Evolutionary conservation across 2,329 filamentous ascomycete species (phyloP), one percentile per base, ranked within the genome.

Genomic region (Capronia epimyces): DNA sequence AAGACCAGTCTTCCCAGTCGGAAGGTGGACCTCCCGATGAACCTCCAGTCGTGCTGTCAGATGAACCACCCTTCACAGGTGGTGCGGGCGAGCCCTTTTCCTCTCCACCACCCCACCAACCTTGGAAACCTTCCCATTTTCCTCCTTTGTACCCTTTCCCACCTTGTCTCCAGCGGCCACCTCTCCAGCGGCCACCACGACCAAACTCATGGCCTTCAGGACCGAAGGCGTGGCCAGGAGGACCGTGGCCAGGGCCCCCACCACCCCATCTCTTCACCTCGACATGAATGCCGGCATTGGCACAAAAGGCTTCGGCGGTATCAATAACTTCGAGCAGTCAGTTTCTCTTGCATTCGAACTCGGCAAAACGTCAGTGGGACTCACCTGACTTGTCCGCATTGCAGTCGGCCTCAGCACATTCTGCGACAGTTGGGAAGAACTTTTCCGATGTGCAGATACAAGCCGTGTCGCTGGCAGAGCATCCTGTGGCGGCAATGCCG

Each of bases 381-480:
- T 18, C 16, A 43, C 41, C 41, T n/a, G 41, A 29, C 32, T 37
- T 24, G 21, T 46, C 44, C 6, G 27, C 44, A n/a, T 27, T 46
- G 44, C 44, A 46, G 22, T 29, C 25, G 3, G 13, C 3, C 37
- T 52, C 49, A 15, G 24, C 49, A 47, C 49, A 52, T 20, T 47
- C 40, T 27, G 43, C 29, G 3, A 52, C 42, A n/a, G 34, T 4
- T 3, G 49, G 16, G 36, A 52, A 20, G 49, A 52, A 52, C 12
- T 18, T 41, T 8, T 43, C 36, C 2, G 49, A 52, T 12, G 25
- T 41, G 39, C 49, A 52, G 49, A 52, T 52, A 34, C 49, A 52
- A 4, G 16, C 16, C 5, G 43, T 52, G 20, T 46, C 36, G 29
- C 21, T 47, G 24, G 49, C 43, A n/a, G 16, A 18, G 49, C 49